Percentiles rank a stretch among this genome's conserved stretches.
These are phyloP conservation scores for Boletus pseudo-olivaceus DNA, from an alignment of 768 basidiomycete genomes.

Conservation along the genomic window DNA sequence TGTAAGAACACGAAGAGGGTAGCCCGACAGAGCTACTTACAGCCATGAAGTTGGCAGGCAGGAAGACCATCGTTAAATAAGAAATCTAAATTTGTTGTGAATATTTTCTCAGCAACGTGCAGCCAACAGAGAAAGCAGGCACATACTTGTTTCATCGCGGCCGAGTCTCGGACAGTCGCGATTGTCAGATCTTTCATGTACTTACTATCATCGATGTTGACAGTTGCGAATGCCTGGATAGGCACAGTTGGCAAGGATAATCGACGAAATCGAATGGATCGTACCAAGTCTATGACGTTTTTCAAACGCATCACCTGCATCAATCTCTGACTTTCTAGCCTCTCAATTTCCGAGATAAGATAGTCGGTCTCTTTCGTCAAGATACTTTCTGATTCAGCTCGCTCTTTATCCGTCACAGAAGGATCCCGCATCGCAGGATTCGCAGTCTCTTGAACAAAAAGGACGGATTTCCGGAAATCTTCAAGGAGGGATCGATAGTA, in stretches of 20 bases:
- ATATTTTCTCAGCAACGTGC: not conserved
- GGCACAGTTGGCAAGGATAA: not conserved
- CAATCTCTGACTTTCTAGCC: conserved; percentile 37
- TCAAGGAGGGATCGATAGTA: conserved; percentile 52
- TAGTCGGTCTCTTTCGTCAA: conserved; percentile 47
- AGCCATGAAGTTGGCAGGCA: conserved; percentile 48
- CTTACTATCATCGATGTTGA: conserved; percentile 54
- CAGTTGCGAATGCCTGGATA: conserved; percentile 52
- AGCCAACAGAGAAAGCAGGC: conserved; percentile 24
- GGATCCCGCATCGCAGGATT: conserved; percentile 45
- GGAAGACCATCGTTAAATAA: conserved; percentile 59
- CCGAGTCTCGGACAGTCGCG: conserved; percentile 41
- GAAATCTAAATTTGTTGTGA: conserved; percentile 25
- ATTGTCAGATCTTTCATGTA: conserved; percentile 50
- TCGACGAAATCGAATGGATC: not conserved
- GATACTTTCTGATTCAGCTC: conserved; percentile 26
- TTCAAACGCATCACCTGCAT: conserved; percentile 30
- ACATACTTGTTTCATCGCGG: conserved; percentile 35
- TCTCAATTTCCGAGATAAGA: conserved; percentile 46
- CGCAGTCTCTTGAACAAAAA: conserved; percentile 44
- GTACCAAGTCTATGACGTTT: conserved; percentile 34
- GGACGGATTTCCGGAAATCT: conserved; percentile 51
- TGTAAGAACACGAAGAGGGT: not conserved
- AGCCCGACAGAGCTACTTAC: conserved; percentile 13
- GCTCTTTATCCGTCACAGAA: conserved; percentile 12